These are phyloP conservation scores for Phaeomoniella chlamydospora DNA, from an alignment of 2,329 filamentous ascomycete genomes.

Conservation along the genomic window DNA sequence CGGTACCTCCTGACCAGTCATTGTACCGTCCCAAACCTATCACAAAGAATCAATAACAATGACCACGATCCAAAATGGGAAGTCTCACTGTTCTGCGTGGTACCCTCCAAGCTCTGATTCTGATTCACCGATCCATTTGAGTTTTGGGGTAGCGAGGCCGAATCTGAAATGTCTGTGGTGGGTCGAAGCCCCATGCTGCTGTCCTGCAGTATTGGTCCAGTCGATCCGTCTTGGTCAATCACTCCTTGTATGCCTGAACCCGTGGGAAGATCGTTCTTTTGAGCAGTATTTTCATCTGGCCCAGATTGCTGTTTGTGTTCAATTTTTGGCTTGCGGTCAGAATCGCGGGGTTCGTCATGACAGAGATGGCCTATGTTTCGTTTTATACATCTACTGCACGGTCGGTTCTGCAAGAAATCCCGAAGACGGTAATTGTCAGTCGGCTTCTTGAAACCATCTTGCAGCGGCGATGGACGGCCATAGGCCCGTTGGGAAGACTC, in stretches of 20 bases:
- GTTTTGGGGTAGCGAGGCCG: constrained; percentile 5
- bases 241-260: constrained; percentile 37
- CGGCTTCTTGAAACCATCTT: constrained; percentile 10
- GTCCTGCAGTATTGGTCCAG: constrained; percentile 26
- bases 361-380: constrained; percentile 97
- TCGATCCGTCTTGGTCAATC: constrained; percentile 41
- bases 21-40: constrained; percentile 49
- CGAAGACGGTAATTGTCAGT: constrained; percentile 21
- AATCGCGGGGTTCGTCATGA: constrained; percentile 90
- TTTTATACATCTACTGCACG: constrained; percentile 95
- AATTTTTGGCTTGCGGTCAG: constrained; percentile 66
- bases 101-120: constrained; percentile 1
- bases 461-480: constrained; percentile 9
- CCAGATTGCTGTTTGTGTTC: constrained; percentile 40
- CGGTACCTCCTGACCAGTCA: constrained; percentile 58
- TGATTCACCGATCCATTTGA: constrained; percentile 1
- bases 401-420: constrained; percentile 56
- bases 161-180: constrained; percentile 15
- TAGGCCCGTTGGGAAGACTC: constrained; percentile 27
- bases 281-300: constrained; percentile 41
- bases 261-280: constrained; percentile 27
- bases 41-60: neutral
- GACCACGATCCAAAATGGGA: neutral
- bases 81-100: neutral
- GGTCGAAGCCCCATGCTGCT: constrained; percentile 35